Percentiles rank a stretch among this genome's conserved stretches.
These are phyloP conservation scores for Silene coronaria DNA, from an alignment of 179 eudicot species.

Conservation along the genomic window DNA sequence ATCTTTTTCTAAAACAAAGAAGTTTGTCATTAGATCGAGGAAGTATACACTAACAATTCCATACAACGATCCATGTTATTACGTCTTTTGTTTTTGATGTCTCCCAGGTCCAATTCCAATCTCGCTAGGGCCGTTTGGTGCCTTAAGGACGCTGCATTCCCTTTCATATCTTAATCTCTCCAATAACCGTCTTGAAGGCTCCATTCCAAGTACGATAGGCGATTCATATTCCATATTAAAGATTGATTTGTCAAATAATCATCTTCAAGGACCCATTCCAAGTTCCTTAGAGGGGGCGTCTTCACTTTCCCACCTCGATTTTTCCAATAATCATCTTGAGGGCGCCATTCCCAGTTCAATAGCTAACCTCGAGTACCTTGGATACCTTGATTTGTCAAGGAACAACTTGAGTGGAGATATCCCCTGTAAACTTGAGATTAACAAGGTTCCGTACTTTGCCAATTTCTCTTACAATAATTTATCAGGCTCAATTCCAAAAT, in stretches of 20 bases:
- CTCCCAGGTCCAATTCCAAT: background rate
- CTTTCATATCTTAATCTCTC: conserved; percentile 4
- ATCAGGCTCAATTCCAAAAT: conserved; percentile 15
- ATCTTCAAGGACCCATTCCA: background rate
- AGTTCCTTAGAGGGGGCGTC: background rate
- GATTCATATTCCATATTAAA: background rate
- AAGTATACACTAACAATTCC: too few relatives aligned
- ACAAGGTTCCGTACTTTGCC: background rate
- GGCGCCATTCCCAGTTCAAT: conserved; percentile 16
- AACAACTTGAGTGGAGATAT: conserved; percentile 16
- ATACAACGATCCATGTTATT: too few relatives aligned
- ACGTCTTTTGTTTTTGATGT: background rate
- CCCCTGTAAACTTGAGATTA: background rate
- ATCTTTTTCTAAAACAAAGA: too few relatives aligned
- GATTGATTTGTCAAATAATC: background rate
- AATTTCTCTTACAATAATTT: conserved; percentile 4
- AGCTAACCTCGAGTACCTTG: background rate
- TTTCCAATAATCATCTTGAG: conserved; percentile 1
- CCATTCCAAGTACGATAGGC: background rate
- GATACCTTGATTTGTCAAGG: background rate
- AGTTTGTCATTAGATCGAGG: too few relatives aligned
- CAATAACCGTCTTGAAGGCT: background rate
- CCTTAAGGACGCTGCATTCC: background rate
- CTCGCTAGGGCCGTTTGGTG: too few relatives aligned
- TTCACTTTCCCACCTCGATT: conserved; percentile 8